Conservation (phyloP, 352 stramenopile species). For the Peronosclerospora sorghi region DNA sequence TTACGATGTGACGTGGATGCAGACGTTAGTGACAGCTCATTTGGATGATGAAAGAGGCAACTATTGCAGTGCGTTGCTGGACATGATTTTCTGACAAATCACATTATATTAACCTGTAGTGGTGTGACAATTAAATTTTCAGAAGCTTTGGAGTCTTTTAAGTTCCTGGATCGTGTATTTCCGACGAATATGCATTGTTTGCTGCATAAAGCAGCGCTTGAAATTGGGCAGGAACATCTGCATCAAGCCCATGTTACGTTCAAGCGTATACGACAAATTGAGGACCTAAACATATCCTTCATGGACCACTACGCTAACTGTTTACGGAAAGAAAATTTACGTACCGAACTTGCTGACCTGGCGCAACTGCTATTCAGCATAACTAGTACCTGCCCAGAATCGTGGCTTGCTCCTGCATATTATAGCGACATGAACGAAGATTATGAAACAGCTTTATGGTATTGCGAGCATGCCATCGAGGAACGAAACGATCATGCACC, state of each 20-base stretch:
- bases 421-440: slow-evolving; percentile 70
- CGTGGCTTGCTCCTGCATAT: slow-evolving; percentile 66
- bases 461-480: slow-evolving; percentile 53
- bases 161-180: slow-evolving; percentile 33
- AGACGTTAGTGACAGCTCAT: slow-evolving; percentile 44
- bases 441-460: slow-evolving; percentile 52
- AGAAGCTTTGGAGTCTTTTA: slow-evolving; percentile 33
- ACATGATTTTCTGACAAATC: neutral
- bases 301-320: slow-evolving; percentile 66
- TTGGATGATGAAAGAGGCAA: slow-evolving; percentile 33
- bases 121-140: neutral
- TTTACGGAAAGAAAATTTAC: slow-evolving; percentile 30
- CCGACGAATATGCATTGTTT: slow-evolving; percentile 56
- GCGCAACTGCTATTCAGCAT: slow-evolving; percentile 62
- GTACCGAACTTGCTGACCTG: slow-evolving; percentile 47
- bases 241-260: slow-evolving; percentile 48
- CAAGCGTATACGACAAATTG: slow-evolving; percentile 43
- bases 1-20: slow-evolving; percentile 41
- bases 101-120: too few species aligned
- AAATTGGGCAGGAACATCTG: slow-evolving; percentile 52
- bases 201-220: slow-evolving; percentile 37
- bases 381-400: slow-evolving; percentile 35
- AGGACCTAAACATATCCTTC: slow-evolving; percentile 43
- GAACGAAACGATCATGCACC: slow-evolving; percentile 29
- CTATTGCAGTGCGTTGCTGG: slow-evolving; percentile 20